Percentiles rank a stretch among this genome's conserved stretches.
Evolutionary conservation across 768 basidiomycete genomes (phyloP).

Genomic region (Sutorius australiensis): DNA sequence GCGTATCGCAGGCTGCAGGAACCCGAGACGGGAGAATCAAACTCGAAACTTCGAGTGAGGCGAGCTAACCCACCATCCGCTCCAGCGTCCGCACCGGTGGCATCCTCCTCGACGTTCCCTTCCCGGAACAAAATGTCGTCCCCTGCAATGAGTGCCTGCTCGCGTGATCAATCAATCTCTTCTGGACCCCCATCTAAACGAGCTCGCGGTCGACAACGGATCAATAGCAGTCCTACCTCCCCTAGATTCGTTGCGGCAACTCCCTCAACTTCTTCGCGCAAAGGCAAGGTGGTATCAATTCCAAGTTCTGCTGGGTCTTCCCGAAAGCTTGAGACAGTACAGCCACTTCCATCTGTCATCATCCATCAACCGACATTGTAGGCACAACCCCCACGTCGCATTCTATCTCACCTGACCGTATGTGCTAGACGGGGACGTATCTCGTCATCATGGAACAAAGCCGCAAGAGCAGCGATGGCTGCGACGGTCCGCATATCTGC

Average conservation of each 20-base stretch:
- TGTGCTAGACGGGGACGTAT: slow-evolving; percentile 23
- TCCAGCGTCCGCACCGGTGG: slow-evolving; percentile 5
- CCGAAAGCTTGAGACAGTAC: not conserved
- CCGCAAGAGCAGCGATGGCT: slow-evolving; percentile 25
- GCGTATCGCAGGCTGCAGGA: slow-evolving; percentile 20
- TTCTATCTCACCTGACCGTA: slow-evolving; percentile 6
- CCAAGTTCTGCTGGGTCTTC: slow-evolving; percentile 16
- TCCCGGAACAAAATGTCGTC: slow-evolving; percentile 9
- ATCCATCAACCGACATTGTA: slow-evolving; percentile 23
- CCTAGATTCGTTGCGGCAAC: slow-evolving; percentile 1
- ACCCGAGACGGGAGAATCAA: slow-evolving; percentile 24
- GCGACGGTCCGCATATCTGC: slow-evolving; percentile 33
- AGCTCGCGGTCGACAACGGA: slow-evolving; percentile 1
- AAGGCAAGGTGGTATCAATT: not conserved
- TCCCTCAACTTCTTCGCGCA: slow-evolving; percentile 5
- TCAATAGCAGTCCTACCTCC: slow-evolving; percentile 9
- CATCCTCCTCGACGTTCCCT: slow-evolving; percentile 4
- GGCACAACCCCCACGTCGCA: not conserved
- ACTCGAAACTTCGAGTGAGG: slow-evolving; percentile 21
- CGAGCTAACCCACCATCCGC: slow-evolving; percentile 8
- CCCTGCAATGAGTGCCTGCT: slow-evolving; percentile 6
- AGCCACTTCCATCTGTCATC: slow-evolving; percentile 15
- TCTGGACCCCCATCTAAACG: slow-evolving; percentile 8
- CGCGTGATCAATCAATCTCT: slow-evolving; percentile 15
- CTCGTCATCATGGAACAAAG: slow-evolving; percentile 30